phyloP scores from a whole-genome alignment of 768 basidiomycete species.

The Coprinopsis marcescibilis region DNA sequence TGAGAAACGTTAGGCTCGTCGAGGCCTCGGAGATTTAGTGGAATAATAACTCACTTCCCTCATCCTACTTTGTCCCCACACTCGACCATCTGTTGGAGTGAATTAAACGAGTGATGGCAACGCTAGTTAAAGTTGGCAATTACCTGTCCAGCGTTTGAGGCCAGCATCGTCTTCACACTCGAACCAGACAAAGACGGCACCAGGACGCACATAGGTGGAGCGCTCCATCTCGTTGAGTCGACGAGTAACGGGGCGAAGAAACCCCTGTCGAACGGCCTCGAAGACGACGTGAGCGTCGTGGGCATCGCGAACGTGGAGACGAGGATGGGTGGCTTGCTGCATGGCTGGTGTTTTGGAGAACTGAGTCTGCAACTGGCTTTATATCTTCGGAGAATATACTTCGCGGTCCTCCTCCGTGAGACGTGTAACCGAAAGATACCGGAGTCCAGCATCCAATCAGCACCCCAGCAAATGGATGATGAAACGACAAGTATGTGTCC shows the following conservation, averaged over 20 bases:
- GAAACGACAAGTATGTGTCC: constrained; percentile 12
- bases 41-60: constrained; percentile 36
- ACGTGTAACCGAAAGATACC: constrained; percentile 13
- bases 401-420: constrained; percentile 18
- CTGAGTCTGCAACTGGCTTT: constrained; percentile 13
- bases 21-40: constrained; percentile 7
- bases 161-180: constrained; percentile 63
- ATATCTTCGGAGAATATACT: constrained; percentile 20
- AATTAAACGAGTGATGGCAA: constrained; percentile 7
- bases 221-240: constrained; percentile 61
- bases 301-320: constrained; percentile 60
- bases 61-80: constrained; percentile 67
- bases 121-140: constrained; percentile 1
- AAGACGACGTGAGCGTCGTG: constrained; percentile 62
- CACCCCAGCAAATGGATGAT: constrained; percentile 10
- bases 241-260: constrained; percentile 43
- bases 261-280: constrained; percentile 56
- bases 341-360: constrained; percentile 22
- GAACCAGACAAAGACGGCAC: constrained; percentile 66
- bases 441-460: constrained; percentile 10
- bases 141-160: constrained; percentile 61
- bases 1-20: constrained; percentile 4
- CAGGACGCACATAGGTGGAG: constrained; percentile 47
- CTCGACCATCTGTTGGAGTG: constrained; percentile 45
- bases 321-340: constrained; percentile 60